Percentiles rank a stretch among this genome's conserved stretches.
phyloP scores from a whole-genome alignment of 805 yeast genomes.

The Zygoascus flipseniorum region DNA sequence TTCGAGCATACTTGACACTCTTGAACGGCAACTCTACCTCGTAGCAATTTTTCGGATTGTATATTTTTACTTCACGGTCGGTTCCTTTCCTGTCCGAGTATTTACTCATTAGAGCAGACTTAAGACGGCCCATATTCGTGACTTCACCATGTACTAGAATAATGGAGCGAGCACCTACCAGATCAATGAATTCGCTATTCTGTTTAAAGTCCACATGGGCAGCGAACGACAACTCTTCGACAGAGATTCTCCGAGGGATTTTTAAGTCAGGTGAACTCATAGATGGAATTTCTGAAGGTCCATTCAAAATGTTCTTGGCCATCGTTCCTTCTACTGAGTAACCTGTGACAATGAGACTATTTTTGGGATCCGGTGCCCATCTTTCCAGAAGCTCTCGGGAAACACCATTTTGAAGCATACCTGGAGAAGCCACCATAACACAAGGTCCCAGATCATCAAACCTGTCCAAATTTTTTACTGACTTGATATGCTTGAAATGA shows the following conservation, averaged over 20 bases:
- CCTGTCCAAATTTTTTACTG: slow-evolving; percentile 67
- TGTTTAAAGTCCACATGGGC: slow-evolving; percentile 98
- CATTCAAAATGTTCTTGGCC: slow-evolving; percentile 84
- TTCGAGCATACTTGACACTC: slow-evolving; percentile 77
- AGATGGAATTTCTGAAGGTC: slow-evolving; percentile 87
- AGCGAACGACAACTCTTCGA: slow-evolving; percentile 97
- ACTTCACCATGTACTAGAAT: slow-evolving; percentile 96
- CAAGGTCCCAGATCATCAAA: slow-evolving; percentile 94
- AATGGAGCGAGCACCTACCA: slow-evolving; percentile 74
- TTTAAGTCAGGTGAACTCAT: slow-evolving; percentile 68
- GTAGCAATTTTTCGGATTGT: slow-evolving; percentile 87
- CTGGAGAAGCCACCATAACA: slow-evolving; percentile 94
- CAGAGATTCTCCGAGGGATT: slow-evolving; percentile 77
- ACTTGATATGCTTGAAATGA: slow-evolving; percentile 75
- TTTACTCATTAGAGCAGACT: slow-evolving; percentile 83
- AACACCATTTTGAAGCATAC: slow-evolving; percentile 95
- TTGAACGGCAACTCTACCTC: slow-evolving; percentile 67
- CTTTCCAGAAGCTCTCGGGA: slow-evolving; percentile 84
- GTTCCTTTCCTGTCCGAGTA: slow-evolving; percentile 76
- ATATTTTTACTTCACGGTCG: slow-evolving; percentile 82
- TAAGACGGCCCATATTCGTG: slow-evolving; percentile 96
- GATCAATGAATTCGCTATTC: slow-evolving; percentile 82
- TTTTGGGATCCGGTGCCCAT: slow-evolving; percentile 97
- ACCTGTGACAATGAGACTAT: slow-evolving; percentile 84
- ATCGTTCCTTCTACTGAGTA: slow-evolving; percentile 97